Evolutionary conservation across 495 filamentous ascomycete species (phyloP), one percentile per base, ranked within the genome.

Genomic region (Daldinia bambusicola): DNA sequence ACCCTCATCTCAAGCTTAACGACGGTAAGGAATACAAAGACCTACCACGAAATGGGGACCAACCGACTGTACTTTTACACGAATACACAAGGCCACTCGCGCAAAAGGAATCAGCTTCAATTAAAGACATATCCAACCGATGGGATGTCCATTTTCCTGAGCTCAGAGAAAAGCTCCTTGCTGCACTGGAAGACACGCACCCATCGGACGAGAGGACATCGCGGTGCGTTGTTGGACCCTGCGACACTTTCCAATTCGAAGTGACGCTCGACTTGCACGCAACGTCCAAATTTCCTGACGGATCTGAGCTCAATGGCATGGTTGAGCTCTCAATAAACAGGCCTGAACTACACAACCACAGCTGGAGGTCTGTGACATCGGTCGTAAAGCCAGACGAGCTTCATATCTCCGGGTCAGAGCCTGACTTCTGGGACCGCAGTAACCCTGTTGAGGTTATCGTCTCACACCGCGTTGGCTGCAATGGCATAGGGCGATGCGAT

Each of bases 211-310:
- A 78, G 55, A 74, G 71, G 6, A 69, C 69, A 16, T 70, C 70
- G 4, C 75, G 76, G 13, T 76, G 75, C 34, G 66, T 80, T 10
- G 72, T 79, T 22, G 75, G 75, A 7, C 75, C 75, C n/a, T 85
- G 82, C 66, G 83, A 86, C 59, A 80, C 86, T n/a, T 73, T 88
- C 58, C 84, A 87, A 62, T 82, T 88, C 71, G 80, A 85, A 40
- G 78, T 80, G 10, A 79, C 80, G 7, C 75, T 88, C 0, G 79
- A 84, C 50, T 61, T 86, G 6, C 81, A 82, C 62, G 77, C 80
- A 10, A 79, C 81, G 12, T 75, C 78, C 22, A 77, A 80, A 38
- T 84, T 85, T 66, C 83, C 83, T 8, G 71, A 78, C 36, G 79
- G 80, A 4, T 83, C 84, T 31, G 81, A 84, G 20, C 78, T 88